Percentiles rank a stretch among this genome's conserved stretches.
These are phyloP conservation scores for Cladosporium sp. DNA, from an alignment of 2,329 filamentous ascomycete species.

Conservation along the genomic window DNA sequence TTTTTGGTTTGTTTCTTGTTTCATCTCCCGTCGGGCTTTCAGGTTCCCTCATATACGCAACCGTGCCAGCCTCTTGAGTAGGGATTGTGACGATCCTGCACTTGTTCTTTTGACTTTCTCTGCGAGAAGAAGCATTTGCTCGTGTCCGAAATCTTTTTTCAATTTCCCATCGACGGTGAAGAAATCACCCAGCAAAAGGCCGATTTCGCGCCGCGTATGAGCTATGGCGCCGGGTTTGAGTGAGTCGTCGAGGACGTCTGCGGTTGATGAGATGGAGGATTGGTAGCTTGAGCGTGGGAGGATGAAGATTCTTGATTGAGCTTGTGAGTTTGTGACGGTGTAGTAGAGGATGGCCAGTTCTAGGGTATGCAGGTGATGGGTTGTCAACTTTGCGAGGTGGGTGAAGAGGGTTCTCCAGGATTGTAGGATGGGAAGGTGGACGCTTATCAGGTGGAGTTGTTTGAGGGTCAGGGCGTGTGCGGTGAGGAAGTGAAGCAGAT, in stretches of 20 bases:
- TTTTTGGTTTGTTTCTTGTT: no score
- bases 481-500: conserved; percentile 2
- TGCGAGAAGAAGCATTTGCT: background rate
- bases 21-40: no score
- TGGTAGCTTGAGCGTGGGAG: conserved; percentile 1
- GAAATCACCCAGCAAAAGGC: background rate
- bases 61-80: no score
- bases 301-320: background rate
- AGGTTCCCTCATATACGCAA: no score
- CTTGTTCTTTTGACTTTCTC: background rate
- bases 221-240: background rate
- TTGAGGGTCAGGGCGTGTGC: conserved; percentile 1
- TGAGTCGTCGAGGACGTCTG: background rate
- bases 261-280: no score
- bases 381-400: background rate
- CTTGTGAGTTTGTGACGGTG: background rate
- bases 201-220: background rate
- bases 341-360: conserved; percentile 2
- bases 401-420: conserved; percentile 1
- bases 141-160: conserved; percentile 5
- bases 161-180: background rate
- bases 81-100: no score
- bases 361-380: background rate
- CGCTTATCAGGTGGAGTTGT: background rate
- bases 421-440: background rate